phyloP scores from a whole-genome alignment of 1,284 basidiomycete species.

The Butyriboletus appendiculatus region DNA sequence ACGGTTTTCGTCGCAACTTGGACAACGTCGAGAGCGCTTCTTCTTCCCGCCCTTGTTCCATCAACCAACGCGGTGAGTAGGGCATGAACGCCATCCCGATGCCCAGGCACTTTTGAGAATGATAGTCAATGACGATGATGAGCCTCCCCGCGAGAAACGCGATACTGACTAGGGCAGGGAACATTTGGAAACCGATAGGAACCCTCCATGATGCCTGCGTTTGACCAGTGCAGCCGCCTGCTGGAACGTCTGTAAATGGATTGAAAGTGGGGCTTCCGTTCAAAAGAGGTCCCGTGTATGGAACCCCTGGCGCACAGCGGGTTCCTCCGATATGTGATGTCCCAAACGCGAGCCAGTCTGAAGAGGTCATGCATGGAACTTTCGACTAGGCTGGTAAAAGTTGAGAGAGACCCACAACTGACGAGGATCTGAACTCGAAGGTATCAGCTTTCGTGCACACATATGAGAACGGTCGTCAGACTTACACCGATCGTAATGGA shows the following conservation, averaged over 20 bases:
- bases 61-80: constrained; percentile 39
- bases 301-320: constrained; percentile 30
- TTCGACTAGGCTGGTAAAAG: not conserved
- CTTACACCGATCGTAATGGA: constrained; percentile 37
- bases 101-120: constrained; percentile 27
- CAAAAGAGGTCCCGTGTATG: constrained; percentile 36
- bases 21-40: constrained; percentile 34
- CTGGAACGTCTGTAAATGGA: constrained; percentile 32
- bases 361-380: not conserved
- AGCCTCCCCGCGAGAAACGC: not conserved
- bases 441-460: not conserved
- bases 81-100: constrained; percentile 38
- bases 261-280: constrained; percentile 36
- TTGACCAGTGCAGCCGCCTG: constrained; percentile 34
- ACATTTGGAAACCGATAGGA: constrained; percentile 33
- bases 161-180: constrained; percentile 32
- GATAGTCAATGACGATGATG: constrained; percentile 1
- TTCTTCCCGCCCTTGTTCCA: constrained; percentile 35
- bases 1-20: constrained; percentile 25
- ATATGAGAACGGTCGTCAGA: not conserved
- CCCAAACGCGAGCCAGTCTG: constrained; percentile 37
- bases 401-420: constrained; percentile 28
- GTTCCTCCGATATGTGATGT: constrained; percentile 39
- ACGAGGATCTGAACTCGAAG: constrained; percentile 27
- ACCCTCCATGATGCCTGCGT: constrained; percentile 34